These are phyloP conservation scores for Ceratobasidium sp. DNA, from an alignment of 1,284 basidiomycete species.

Conservation along the genomic window DNA sequence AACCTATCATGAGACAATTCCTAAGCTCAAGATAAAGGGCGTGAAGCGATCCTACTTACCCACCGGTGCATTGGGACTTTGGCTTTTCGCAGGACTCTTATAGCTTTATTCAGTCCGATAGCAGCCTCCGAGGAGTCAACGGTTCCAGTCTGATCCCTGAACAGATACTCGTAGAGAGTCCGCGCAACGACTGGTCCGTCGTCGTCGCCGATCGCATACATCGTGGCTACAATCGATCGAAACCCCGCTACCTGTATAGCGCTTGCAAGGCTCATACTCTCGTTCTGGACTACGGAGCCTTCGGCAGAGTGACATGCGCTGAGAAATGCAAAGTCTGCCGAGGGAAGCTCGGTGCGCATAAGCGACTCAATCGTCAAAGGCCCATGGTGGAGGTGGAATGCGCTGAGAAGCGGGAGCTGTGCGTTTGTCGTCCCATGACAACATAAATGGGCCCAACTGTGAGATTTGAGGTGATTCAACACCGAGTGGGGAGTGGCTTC, in stretches of 20 bases:
- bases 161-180: slow-evolving; percentile 27
- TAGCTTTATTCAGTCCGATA: slow-evolving; percentile 17
- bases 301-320: slow-evolving; percentile 42
- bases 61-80: slow-evolving; percentile 39
- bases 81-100: neutral
- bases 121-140: slow-evolving; percentile 26
- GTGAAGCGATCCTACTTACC: no score
- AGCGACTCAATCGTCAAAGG: slow-evolving; percentile 21
- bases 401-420: slow-evolving; percentile 18
- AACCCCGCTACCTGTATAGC: slow-evolving; percentile 34
- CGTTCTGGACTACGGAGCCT: slow-evolving; percentile 16
- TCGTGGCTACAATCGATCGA: slow-evolving; percentile 41
- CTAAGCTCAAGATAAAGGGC: no score
- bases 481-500: neutral
- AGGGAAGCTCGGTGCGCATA: slow-evolving; percentile 23
- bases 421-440: slow-evolving; percentile 34
- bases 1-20: slow-evolving; percentile 1
- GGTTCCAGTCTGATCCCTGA: neutral
- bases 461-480: neutral
- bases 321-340: slow-evolving; percentile 41
- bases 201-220: slow-evolving; percentile 40
- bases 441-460: slow-evolving; percentile 24
- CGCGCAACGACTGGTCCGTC: slow-evolving; percentile 34
- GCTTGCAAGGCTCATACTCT: slow-evolving; percentile 39
- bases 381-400: slow-evolving; percentile 6